Evolutionary conservation across 495 filamentous ascomycete species (phyloP).

Genomic region (Sordaria brevicollis): DNA sequence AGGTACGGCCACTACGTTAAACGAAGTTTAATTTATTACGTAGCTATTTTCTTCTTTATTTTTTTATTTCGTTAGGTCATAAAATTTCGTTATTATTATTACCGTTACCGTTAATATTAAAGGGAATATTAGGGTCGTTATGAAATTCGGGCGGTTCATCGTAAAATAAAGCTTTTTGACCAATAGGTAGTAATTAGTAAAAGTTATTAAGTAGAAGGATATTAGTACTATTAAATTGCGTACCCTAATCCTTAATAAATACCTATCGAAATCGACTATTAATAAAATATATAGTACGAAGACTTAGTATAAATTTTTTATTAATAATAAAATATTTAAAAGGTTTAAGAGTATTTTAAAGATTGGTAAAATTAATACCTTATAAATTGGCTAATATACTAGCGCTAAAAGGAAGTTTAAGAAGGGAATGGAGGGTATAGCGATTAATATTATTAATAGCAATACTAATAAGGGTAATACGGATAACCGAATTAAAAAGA

Average conservation of each 20-base stretch:
- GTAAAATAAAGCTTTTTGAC: not conserved
- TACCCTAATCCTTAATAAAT: not conserved
- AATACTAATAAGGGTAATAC: not conserved
- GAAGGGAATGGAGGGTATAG: not conserved
- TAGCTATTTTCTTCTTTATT: not conserved
- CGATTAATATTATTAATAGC: not conserved
- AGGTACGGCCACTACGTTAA: not conserved
- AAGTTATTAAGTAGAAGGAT: not conserved
- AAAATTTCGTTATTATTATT: not conserved
- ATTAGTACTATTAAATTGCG: not conserved
- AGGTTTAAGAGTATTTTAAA: no score
- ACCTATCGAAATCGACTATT: no score
- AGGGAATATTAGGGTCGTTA: not conserved
- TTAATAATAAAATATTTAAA: no score
- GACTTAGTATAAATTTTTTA: no score
- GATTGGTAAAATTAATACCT: no score
- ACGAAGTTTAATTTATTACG: not conserved
- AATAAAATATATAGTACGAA: no score
- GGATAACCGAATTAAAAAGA: not conserved
- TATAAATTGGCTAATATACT: not conserved
- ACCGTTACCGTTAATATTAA: not conserved
- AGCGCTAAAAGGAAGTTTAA: not conserved
- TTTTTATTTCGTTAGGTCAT: not conserved
- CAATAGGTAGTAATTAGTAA: not conserved
- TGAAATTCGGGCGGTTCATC: not conserved